Evolutionary conservation across 164 flowering plant species (phyloP), one percentile per base, ranked within the genome.

Genomic region (Vitis cinerea): DNA sequence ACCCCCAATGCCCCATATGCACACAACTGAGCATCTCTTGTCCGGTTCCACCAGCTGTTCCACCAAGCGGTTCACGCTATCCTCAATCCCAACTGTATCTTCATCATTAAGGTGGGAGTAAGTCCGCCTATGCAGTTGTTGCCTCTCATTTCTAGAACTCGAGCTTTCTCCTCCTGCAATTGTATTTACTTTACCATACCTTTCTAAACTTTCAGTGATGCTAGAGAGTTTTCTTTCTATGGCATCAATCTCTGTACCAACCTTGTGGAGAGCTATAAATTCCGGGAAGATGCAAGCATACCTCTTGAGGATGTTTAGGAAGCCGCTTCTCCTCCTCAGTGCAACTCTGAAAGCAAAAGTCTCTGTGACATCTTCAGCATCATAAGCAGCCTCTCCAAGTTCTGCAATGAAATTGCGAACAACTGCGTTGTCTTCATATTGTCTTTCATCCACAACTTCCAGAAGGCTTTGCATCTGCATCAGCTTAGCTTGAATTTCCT

Each of bases 301-400:
- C 49, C 69, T 67, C 27, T 31, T 69, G 11, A 63, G 37, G 37
- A 31, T 31, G 37, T 31, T 31, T 31, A 12, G 16, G 15, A 0
- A 14, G 29, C 27, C 31, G 50, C 19, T 8, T 6, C 37, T 31
- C 5, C 27, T 52, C 30, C 66, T 19, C 17, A 48, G 31, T 0
- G 17, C 72, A 2, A 65, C 59, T 56, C 66, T 59, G 58, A 75
- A 61, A 47, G 65, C 53, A 53, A 57, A 76, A 10, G 23, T 49
- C 8, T 78, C 83, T 9, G 80, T 72, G 14, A 74, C 50, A 47
- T 78, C 79, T 68, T 83, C 83, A 1, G 61, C 80, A 49, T 83
- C 19, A 77, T 76, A 69, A 23, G 85, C 80, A 30, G 19, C 19
- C 1, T 78, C 65, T 64, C 82, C 63, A 56, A 80, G 67, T 27